phyloP scores from a whole-genome alignment of 2,329 filamentous ascomycete species.

The Phaeoacremonium minimum region DNA sequence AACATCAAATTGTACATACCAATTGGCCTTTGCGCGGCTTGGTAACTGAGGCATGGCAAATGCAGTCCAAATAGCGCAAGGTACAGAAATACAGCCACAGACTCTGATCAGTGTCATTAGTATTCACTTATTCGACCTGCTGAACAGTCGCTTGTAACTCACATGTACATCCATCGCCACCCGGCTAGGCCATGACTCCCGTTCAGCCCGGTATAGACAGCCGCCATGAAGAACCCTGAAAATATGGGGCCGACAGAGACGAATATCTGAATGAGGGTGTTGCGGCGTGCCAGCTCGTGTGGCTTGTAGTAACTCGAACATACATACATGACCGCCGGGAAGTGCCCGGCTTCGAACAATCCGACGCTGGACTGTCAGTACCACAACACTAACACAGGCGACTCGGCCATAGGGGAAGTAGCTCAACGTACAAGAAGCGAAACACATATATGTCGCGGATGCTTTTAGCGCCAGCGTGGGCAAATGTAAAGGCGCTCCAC shows the following conservation, averaged over 20 bases:
- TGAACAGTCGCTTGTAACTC: too few relatives aligned
- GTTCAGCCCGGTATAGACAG: constrained; percentile 15
- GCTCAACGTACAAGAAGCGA: constrained; percentile 14
- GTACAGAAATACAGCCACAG: too few relatives aligned
- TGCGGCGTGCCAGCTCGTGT: constrained; percentile 21
- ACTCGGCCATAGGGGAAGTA: not conserved
- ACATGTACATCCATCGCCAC: constrained; percentile 22
- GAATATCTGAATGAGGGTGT: constrained; percentile 20
- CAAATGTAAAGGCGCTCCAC: constrained; percentile 20
- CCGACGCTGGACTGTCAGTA: constrained; percentile 18
- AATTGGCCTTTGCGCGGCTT: too few relatives aligned
- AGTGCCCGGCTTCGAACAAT: constrained; percentile 22
- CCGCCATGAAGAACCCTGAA: too few relatives aligned
- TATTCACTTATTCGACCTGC: too few relatives aligned
- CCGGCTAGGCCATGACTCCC: constrained; percentile 14
- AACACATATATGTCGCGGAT: constrained; percentile 19
- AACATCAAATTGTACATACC: too few relatives aligned
- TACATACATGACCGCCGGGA: constrained; percentile 22
- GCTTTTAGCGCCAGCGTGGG: constrained; percentile 15
- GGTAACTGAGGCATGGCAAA: too few relatives aligned
- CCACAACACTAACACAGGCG: constrained; percentile 2
- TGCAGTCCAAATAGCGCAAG: too few relatives aligned
- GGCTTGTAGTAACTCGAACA: constrained; percentile 24
- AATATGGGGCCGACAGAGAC: constrained; percentile 18
- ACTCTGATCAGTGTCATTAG: too few relatives aligned